Evolutionary conservation across 306 rosid species (phyloP).

Genomic region (Cicer cuneatum): DNA sequence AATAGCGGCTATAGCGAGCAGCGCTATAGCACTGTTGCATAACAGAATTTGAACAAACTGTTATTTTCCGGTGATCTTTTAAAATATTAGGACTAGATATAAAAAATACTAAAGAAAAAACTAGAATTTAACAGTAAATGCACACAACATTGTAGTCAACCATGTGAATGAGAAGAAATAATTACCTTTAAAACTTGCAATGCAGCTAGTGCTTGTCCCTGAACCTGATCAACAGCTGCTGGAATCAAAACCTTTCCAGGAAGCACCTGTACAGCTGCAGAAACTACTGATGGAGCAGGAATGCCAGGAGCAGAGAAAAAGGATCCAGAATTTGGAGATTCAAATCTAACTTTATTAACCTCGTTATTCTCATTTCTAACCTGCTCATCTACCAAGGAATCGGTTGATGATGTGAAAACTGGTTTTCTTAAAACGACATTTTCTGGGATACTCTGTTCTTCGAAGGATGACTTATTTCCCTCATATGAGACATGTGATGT

Average conservation of each 20-base stretch:
- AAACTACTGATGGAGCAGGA: slow-evolving; percentile 93
- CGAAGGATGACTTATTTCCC: slow-evolving; percentile 55
- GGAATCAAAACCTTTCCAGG: slow-evolving; percentile 97
- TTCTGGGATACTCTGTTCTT: slow-evolving; percentile 49
- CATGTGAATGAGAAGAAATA: slow-evolving; percentile 24
- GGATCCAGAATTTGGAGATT: slow-evolving; percentile 61
- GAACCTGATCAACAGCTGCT: slow-evolving; percentile 93
- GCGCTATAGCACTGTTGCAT: no score
- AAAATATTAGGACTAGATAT: slow-evolving; percentile 15
- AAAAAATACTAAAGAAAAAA: neutral
- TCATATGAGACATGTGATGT: slow-evolving; percentile 51
- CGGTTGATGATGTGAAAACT: slow-evolving; percentile 42
- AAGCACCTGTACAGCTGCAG: slow-evolving; percentile 69
- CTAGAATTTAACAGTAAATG: slow-evolving; percentile 21
- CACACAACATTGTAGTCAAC: slow-evolving; percentile 1
- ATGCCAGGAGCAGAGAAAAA: slow-evolving; percentile 86
- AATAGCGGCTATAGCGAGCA: no score
- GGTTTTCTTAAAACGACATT: slow-evolving; percentile 48
- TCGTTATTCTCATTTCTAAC: slow-evolving; percentile 46
- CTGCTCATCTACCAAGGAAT: slow-evolving; percentile 52
- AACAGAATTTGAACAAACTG: no score
- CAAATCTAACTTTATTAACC: slow-evolving; percentile 54
- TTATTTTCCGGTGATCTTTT: neutral
- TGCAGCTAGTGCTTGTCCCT: slow-evolving; percentile 94
- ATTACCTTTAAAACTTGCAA: slow-evolving; percentile 90